phyloP scores from a whole-genome alignment of 106 monocot species.

The Dendrobium huoshanense region DNA sequence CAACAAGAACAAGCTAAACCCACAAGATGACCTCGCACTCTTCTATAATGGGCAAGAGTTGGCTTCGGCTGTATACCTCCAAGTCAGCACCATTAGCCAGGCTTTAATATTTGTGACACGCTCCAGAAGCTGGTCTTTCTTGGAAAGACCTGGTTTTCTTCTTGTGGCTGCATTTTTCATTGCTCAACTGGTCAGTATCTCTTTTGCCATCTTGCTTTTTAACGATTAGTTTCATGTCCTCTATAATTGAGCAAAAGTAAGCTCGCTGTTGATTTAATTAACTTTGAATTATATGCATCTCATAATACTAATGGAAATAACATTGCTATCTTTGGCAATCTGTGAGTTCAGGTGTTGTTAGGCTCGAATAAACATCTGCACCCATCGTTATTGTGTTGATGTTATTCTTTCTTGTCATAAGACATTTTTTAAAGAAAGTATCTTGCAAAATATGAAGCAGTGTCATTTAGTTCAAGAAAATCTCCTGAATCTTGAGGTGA shows the following conservation, averaged over 20 bases:
- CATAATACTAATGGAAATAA: not conserved
- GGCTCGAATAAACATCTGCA: not conserved
- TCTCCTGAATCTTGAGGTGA: too few species aligned
- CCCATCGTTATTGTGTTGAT: not conserved
- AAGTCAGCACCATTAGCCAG: constrained; percentile 62
- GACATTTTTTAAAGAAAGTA: too few species aligned
- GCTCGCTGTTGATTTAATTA: not conserved
- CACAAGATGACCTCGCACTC: not conserved
- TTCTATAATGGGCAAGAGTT: constrained; percentile 21
- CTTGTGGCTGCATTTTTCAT: constrained; percentile 43
- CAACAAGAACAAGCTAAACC: constrained; percentile 25
- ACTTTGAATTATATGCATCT: not conserved
- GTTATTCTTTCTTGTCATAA: not conserved
- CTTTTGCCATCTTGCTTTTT: not conserved
- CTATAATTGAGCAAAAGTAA: not conserved
- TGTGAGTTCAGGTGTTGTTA: not conserved
- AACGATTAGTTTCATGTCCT: not conserved
- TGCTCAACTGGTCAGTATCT: constrained; percentile 44
- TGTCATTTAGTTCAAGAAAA: too few species aligned
- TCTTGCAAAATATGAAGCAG: too few species aligned
- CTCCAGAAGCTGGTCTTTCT: constrained; percentile 43
- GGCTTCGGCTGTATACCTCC: constrained; percentile 53
- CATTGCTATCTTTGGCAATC: not conserved
- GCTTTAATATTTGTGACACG: constrained; percentile 57
- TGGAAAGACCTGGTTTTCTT: constrained; percentile 43